Percentiles rank a stretch among this genome's conserved stretches.
Conservation (phyloP, 208 protist genomes). For the Acanthamoeba triangularis region DNA sequence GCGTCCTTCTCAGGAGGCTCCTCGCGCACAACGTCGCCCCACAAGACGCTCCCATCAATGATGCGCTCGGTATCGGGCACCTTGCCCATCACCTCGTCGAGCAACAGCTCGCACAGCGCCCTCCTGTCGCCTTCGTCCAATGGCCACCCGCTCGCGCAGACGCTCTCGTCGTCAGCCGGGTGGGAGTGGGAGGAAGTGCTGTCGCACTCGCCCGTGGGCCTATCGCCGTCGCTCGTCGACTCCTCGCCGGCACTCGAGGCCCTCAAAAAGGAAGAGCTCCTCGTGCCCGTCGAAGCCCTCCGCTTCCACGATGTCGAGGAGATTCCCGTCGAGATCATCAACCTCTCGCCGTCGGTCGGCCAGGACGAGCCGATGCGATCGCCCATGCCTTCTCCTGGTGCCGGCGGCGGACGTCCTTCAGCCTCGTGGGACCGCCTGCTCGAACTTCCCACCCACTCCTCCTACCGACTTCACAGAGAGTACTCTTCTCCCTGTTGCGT, state of each 20-base stretch:
- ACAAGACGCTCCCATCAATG: constrained; percentile 14
- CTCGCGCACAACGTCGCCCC: not conserved
- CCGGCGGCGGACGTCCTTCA: not conserved
- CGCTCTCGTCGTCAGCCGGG: constrained; percentile 12
- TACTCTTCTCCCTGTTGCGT: not conserved
- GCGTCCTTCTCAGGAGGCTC: constrained; percentile 2
- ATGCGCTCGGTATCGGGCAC: constrained; percentile 18
- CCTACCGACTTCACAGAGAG: constrained; percentile 48
- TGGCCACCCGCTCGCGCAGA: not conserved
- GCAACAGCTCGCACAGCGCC: not conserved
- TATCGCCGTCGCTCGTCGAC: constrained; percentile 14
- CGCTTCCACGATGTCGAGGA: not conserved
- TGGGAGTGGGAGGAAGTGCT: constrained; percentile 50
- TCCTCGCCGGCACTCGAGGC: constrained; percentile 28
- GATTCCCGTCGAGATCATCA: not conserved
- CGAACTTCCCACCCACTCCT: constrained; percentile 31
- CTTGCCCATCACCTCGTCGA: not conserved
- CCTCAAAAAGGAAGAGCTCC: constrained; percentile 35
- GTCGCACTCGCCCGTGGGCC: constrained; percentile 10
- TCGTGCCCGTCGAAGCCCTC: constrained; percentile 5
- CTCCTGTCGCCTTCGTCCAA: not conserved
- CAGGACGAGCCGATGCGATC: not conserved
- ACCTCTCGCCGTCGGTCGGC: not conserved
- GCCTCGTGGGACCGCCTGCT: constrained; percentile 3
- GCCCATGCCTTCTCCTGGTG: not conserved